Evolutionary conservation across 495 filamentous ascomycete species (phyloP).

Genomic region (Tetracladium setigerum): DNA sequence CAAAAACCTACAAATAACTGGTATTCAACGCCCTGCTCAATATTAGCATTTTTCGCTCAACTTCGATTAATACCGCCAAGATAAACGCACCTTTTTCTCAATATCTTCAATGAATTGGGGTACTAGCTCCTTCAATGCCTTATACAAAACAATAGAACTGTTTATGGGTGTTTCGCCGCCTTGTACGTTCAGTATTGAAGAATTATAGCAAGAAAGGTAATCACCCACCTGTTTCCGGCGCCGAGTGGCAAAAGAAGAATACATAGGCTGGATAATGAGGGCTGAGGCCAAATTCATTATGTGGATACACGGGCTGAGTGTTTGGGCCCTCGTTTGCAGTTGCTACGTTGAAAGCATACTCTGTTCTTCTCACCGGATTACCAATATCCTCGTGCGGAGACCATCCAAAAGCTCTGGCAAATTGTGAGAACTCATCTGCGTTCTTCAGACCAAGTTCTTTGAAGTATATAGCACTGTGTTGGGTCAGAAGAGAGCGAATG

Average conservation of each 20-base stretch:
- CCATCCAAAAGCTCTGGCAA: conserved; percentile 47
- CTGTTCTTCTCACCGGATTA: conserved; percentile 41
- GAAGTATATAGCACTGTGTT: conserved; percentile 33
- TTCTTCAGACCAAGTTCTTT: conserved; percentile 26
- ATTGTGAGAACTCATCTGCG: conserved; percentile 39
- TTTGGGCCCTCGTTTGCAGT: conserved; percentile 47
- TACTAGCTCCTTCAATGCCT: conserved; percentile 36
- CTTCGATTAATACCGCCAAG: not conserved
- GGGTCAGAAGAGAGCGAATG: conserved; percentile 24
- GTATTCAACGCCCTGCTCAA: conserved; percentile 36
- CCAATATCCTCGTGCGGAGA: conserved; percentile 48
- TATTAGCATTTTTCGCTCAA: conserved; percentile 8
- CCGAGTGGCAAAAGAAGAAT: conserved; percentile 38
- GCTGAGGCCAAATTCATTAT: conserved; percentile 47
- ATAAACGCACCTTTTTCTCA: conserved; percentile 31
- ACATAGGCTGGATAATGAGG: conserved; percentile 47
- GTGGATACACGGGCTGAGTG: conserved; percentile 41
- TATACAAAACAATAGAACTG: conserved; percentile 43
- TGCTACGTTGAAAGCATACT: conserved; percentile 44
- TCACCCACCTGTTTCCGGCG: conserved; percentile 18
- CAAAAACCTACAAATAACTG: conserved; percentile 18
- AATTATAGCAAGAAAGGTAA: not conserved
- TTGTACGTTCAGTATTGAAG: not conserved
- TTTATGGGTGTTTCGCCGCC: conserved; percentile 47
- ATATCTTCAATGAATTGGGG: conserved; percentile 40